phyloP scores from a whole-genome alignment of 495 filamentous ascomycete species.

The Penicillium arizonense region DNA sequence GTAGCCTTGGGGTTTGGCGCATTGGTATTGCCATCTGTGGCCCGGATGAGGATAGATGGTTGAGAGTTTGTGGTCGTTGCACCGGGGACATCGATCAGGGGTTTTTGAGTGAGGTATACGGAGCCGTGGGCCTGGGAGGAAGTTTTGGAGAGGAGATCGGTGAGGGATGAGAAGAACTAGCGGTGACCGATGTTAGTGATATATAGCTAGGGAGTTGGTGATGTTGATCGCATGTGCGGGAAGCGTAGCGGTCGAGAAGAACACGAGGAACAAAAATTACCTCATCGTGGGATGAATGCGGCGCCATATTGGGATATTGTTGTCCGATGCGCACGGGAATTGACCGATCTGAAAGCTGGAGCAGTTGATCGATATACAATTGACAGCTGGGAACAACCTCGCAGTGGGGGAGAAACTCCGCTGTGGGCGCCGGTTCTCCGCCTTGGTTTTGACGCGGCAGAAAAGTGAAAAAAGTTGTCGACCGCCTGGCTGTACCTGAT shows the following conservation, averaged over 20 bases:
- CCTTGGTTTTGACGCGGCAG: constrained; percentile 20
- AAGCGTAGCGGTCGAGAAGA: background rate
- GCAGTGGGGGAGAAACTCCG: constrained; percentile 26
- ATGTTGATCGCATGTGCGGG: constrained; percentile 8
- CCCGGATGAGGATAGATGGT: constrained; percentile 76
- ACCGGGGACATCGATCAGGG: constrained; percentile 21
- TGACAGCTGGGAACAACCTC: constrained; percentile 9
- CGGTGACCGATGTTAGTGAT: constrained; percentile 16
- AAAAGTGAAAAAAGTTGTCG: constrained; percentile 23
- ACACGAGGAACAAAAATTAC: constrained; percentile 37
- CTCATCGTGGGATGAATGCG: constrained; percentile 71
- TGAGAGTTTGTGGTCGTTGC: constrained; percentile 20
- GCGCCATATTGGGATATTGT: constrained; percentile 41
- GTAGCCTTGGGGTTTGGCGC: constrained; percentile 36
- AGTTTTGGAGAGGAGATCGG: constrained; percentile 66
- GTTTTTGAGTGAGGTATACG: constrained; percentile 84
- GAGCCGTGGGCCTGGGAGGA: constrained; percentile 72
- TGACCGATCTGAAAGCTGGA: constrained; percentile 12
- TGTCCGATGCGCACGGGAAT: constrained; percentile 7
- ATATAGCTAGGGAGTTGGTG: constrained; percentile 8
- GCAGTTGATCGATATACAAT: constrained; percentile 17
- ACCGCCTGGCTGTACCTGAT: constrained; percentile 13
- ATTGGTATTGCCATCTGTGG: constrained; percentile 65
- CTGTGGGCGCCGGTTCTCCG: constrained; percentile 20
- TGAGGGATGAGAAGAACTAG: constrained; percentile 85